Evolutionary conservation across 805 yeast species (phyloP), one percentile per base, ranked within the genome.

Genomic region (Cyberlindnera lachancei): DNA sequence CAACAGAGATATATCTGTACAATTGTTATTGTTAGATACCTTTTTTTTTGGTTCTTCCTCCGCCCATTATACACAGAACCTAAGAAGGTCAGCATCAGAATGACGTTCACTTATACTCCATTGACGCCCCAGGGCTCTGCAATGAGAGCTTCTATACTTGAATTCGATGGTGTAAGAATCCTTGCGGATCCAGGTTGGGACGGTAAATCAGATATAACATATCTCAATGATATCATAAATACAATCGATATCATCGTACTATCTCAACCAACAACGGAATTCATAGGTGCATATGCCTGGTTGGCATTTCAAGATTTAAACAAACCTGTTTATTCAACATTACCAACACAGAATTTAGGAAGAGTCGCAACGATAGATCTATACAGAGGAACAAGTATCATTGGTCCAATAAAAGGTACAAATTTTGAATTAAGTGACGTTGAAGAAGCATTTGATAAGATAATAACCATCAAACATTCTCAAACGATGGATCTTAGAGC

Each of bases 281-380:
- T 77, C 49, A 46, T 85, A 3, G 92, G 96, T 16, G 94, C 95
- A 0, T 86, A 72, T 52, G 75, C 81, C 0, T 60, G 76, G 25
- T 53, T 92, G 17, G 73, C 84, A 42, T 76, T 73, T 41, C 74
- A 79, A 18, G 57, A 61, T 5, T 68, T 85, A 16, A 63, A 73
- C 22, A 71, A 88, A 16, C 86, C 87, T 3, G 80, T 81, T 0
- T 92, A 82, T 52, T 75, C 96, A 0, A 90, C 98, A 0, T 58
- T 86, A n/a, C 97, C 99, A 0, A 82, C 88, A 2, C 67, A 79
- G 10, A 88, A 85, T 48, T 61, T 92, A 48, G 97, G 96, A 1
- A 68, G 94, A 44, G 74, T 85, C 13, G 66, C 94, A 5, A 80
- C 94, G 0, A 73, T 84, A n/a, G 98, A 92, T 45, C 61, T 73